Conservation (phyloP, 2,329 filamentous ascomycete species). For the Arthrobotrys musiformis region DNA sequence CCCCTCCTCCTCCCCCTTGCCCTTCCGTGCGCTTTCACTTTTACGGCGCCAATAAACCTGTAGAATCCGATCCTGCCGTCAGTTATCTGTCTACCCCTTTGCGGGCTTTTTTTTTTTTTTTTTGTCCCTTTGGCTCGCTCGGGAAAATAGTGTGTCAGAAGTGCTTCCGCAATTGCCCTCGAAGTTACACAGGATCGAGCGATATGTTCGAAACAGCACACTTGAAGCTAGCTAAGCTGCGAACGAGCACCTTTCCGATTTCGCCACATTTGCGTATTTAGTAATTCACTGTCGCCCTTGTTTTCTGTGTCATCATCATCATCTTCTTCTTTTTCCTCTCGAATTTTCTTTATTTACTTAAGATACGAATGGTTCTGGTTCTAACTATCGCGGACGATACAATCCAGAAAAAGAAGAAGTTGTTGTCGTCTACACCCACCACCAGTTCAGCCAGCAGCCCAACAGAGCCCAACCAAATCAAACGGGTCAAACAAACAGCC, state of each 20-base stretch:
- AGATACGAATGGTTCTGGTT: too few relatives aligned
- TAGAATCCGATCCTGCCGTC: background rate
- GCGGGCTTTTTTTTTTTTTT: constrained; percentile 21
- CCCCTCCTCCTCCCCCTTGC: too few relatives aligned
- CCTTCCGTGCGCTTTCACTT: background rate
- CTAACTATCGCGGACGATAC: background rate
- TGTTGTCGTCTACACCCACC: constrained; percentile 43
- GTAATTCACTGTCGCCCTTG: background rate
- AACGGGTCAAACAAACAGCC: too few relatives aligned
- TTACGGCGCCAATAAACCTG: background rate
- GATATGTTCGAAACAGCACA: constrained; percentile 36
- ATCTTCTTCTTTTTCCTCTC: background rate
- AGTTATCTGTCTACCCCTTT: background rate
- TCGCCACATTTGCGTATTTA: constrained; percentile 15
- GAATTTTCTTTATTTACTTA: background rate
- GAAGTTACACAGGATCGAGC: constrained; percentile 45
- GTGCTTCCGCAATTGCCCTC: background rate
- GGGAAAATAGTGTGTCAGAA: background rate
- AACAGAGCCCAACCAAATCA: too few relatives aligned
- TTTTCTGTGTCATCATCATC: background rate
- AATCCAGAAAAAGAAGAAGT: background rate
- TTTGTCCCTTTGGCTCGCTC: too few relatives aligned
- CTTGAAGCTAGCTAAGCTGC: too few relatives aligned
- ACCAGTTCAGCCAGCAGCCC: too few relatives aligned
- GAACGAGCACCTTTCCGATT: too few relatives aligned